These are phyloP conservation scores for Candida stauntonica DNA, from an alignment of 805 yeast species.

Conservation along the genomic window DNA sequence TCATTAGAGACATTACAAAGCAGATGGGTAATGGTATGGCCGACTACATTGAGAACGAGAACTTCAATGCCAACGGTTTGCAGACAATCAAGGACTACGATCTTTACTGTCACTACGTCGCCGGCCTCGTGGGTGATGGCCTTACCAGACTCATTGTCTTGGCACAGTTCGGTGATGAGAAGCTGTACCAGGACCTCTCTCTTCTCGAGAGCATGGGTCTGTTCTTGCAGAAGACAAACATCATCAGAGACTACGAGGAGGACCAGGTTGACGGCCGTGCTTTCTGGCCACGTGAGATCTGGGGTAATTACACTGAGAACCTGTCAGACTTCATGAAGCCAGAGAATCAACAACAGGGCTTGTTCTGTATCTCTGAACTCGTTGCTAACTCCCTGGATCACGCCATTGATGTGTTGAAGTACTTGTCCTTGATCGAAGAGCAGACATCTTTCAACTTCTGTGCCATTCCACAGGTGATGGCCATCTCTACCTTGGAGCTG, in stretches of 20 bases:
- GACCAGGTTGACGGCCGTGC: conserved; percentile 89
- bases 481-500: conserved; percentile 86
- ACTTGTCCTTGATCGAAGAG: conserved; percentile 72
- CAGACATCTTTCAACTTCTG: conserved; percentile 85
- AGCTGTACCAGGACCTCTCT: conserved; percentile 48
- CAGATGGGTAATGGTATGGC: conserved; percentile 99
- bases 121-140: conserved; percentile 97
- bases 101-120: conserved; percentile 92
- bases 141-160: conserved; percentile 75
- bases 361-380: conserved; percentile 75
- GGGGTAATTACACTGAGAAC: conserved; percentile 73
- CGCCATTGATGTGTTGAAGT: conserved; percentile 69
- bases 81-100: conserved; percentile 77
- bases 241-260: conserved; percentile 91
- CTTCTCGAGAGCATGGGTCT: conserved; percentile 87
- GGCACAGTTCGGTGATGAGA: conserved; percentile 63
- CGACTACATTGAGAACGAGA: conserved; percentile 73
- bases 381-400: conserved; percentile 77
- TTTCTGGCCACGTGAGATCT: conserved; percentile 94
- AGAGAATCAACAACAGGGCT: conserved; percentile 48
- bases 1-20: conserved; percentile 69
- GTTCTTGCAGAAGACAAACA: conserved; percentile 92
- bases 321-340: conserved; percentile 56
- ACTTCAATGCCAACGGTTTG: conserved; percentile 77
- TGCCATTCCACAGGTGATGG: conserved; percentile 99